phyloP scores from a whole-genome alignment of 2,329 filamentous ascomycete genomes.

The Penicillium sp. region DNA sequence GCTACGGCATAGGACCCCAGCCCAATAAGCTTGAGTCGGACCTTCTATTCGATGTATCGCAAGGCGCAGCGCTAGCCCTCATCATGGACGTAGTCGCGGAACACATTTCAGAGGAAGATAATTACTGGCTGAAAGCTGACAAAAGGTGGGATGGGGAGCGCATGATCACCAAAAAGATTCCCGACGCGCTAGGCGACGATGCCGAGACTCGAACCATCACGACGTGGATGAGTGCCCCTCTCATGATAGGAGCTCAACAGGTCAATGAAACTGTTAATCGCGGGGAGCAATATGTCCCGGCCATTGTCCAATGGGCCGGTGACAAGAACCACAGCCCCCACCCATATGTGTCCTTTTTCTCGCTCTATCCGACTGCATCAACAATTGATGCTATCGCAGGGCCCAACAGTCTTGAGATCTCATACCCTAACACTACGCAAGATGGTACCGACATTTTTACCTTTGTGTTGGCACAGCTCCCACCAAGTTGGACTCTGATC shows the following conservation, averaged over 20 bases:
- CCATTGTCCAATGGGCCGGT: conserved; percentile 53
- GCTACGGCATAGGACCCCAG: conserved; percentile 43
- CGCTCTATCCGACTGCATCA: conserved; percentile 49
- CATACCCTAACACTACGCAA: conserved; percentile 49
- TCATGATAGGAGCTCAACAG: conserved; percentile 50
- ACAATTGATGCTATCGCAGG: conserved; percentile 47
- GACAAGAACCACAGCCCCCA: conserved; percentile 45
- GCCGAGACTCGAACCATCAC: conserved; percentile 36
- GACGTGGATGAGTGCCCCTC: conserved; percentile 47
- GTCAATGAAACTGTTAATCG: conserved; percentile 44
- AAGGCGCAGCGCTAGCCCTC: conserved; percentile 48
- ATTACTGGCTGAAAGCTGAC: conserved; percentile 34
- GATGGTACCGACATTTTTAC: conserved; percentile 46
- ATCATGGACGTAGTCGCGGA: conserved; percentile 39
- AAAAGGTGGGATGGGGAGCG: conserved; percentile 41
- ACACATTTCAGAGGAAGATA: conserved; percentile 33
- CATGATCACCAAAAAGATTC: conserved; percentile 42
- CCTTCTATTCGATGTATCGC: conserved; percentile 47
- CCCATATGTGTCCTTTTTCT: conserved; percentile 47
- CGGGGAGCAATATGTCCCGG: conserved; percentile 50
- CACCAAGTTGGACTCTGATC: conserved; percentile 43
- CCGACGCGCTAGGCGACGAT: conserved; percentile 39
- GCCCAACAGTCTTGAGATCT: conserved; percentile 37
- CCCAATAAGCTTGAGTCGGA: conserved; percentile 46
- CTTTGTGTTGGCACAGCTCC: conserved; percentile 45